A percentile compares a stretch with the other conserved stretches of the same genome.
phyloP scores from a whole-genome alignment of 768 basidiomycete species.

The Serendipita sp. region DNA sequence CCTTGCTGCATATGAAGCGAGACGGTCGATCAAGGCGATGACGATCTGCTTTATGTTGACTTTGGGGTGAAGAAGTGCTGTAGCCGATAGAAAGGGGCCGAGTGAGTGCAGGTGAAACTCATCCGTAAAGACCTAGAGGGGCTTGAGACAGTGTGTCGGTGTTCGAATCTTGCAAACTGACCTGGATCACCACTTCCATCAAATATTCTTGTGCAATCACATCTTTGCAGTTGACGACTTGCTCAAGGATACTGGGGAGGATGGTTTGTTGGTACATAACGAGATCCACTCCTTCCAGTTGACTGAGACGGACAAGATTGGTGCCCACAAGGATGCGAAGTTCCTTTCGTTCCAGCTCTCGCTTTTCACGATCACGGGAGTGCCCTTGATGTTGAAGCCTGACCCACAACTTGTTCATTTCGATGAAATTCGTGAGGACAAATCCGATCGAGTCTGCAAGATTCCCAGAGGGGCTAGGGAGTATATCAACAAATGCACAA shows the following conservation, averaged over 20 bases:
- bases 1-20: slow-evolving; percentile 90
- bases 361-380: slow-evolving; percentile 91
- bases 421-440: slow-evolving; percentile 95
- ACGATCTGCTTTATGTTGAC: slow-evolving; percentile 99
- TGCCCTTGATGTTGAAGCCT: slow-evolving; percentile 96
- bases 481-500: neutral
- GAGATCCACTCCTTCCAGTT: slow-evolving; percentile 91
- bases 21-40: slow-evolving; percentile 88
- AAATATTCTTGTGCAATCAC: slow-evolving; percentile 97
- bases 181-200: slow-evolving; percentile 99
- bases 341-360: slow-evolving; percentile 90
- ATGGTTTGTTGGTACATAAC: slow-evolving; percentile 78
- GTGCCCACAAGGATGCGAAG: slow-evolving; percentile 94
- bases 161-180: slow-evolving; percentile 20
- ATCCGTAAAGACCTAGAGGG: slow-evolving; percentile 82
- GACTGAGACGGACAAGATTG: slow-evolving; percentile 87
- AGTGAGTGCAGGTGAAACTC: slow-evolving; percentile 95
- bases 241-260: slow-evolving; percentile 85
- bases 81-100: slow-evolving; percentile 91
- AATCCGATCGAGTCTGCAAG: slow-evolving; percentile 91
- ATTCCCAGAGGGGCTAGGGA: slow-evolving; percentile 61
- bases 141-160: neutral
- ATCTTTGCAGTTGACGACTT: slow-evolving; percentile 96
- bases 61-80: slow-evolving; percentile 90
- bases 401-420: slow-evolving; percentile 99